Evolutionary conservation across 768 basidiomycete species (phyloP).

Genomic region (Rhizopogon sp.): DNA sequence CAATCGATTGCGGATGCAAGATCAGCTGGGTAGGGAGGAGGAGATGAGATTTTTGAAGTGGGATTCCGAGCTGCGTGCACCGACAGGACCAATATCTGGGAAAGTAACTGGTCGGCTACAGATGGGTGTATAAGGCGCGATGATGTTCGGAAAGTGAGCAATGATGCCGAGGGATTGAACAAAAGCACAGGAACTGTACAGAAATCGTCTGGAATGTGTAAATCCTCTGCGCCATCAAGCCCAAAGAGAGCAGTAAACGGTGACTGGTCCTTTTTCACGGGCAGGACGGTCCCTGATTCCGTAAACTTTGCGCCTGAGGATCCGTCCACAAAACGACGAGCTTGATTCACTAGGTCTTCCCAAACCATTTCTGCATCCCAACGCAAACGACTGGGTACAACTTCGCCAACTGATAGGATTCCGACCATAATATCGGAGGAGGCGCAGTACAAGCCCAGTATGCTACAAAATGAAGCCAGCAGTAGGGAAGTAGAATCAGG

Average conservation of each 20-base stretch:
- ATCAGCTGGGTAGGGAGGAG: conserved; percentile 6
- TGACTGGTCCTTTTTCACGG: neutral
- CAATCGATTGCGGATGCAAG: conserved; percentile 15
- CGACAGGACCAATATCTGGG: conserved; percentile 10
- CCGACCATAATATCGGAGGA: conserved; percentile 17
- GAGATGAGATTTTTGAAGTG: conserved; percentile 6
- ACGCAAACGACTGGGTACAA: conserved; percentile 8
- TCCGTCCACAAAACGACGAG: conserved; percentile 5
- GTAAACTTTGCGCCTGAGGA: neutral
- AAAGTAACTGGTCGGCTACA: conserved; percentile 11
- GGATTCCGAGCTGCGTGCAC: conserved; percentile 1
- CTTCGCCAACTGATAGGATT: neutral
- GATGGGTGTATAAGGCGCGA: conserved; percentile 10
- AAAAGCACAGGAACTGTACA: conserved; percentile 5
- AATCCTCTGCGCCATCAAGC: conserved; percentile 1
- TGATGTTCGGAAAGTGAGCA: conserved; percentile 12
- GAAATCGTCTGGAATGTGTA: neutral
- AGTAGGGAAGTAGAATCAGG: conserved; percentile 7
- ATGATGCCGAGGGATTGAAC: conserved; percentile 2
- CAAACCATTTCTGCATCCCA: conserved; percentile 17
- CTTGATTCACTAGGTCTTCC: conserved; percentile 8
- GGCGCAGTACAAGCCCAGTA: conserved; percentile 20
- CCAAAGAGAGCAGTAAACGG: conserved; percentile 14
- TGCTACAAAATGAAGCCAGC: conserved; percentile 15
- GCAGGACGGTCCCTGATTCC: neutral